A percentile compares a stretch with the other conserved stretches of the same genome.
These are phyloP conservation scores for Talaromyces nanjingensis DNA, from an alignment of 495 filamentous ascomycete species.

Conservation along the genomic window DNA sequence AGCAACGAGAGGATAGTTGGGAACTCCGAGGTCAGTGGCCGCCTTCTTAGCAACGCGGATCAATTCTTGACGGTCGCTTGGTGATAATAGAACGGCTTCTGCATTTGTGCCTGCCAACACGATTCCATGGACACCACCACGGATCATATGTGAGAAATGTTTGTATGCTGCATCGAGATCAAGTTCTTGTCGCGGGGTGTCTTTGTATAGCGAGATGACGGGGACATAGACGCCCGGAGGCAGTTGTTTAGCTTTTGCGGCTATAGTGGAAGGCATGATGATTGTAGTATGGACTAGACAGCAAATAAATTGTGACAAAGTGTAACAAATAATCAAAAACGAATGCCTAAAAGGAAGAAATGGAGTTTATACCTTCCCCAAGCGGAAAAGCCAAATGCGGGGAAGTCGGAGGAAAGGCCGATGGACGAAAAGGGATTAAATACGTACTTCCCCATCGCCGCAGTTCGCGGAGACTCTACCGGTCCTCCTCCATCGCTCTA, in stretches of 20 bases:
- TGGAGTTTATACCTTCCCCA: background rate
- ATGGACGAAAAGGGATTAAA: background rate
- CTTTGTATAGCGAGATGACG: slow-evolving; percentile 30
- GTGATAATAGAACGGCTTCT: background rate
- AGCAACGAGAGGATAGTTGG: background rate
- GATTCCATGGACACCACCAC: slow-evolving; percentile 12
- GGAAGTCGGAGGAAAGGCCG: background rate
- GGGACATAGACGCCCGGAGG: slow-evolving; percentile 34
- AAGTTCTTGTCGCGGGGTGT: slow-evolving; percentile 28
- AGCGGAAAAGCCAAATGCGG: background rate
- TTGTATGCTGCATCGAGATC: slow-evolving; percentile 31
- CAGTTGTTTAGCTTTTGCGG: slow-evolving; percentile 18
- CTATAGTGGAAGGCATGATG: slow-evolving; percentile 19
- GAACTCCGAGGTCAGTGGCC: background rate
- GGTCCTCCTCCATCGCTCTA: no score
- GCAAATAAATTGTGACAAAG: background rate
- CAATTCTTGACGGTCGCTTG: background rate
- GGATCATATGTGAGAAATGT: slow-evolving; percentile 23
- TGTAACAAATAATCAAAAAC: background rate
- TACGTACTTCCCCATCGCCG: no score
- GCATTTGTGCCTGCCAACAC: background rate
- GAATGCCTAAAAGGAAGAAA: no score
- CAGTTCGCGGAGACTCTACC: no score
- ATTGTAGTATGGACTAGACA: background rate
- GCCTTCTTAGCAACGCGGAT: background rate